phyloP scores from a whole-genome alignment of 768 basidiomycete genomes.

The Lanmaoa rubissima region DNA sequence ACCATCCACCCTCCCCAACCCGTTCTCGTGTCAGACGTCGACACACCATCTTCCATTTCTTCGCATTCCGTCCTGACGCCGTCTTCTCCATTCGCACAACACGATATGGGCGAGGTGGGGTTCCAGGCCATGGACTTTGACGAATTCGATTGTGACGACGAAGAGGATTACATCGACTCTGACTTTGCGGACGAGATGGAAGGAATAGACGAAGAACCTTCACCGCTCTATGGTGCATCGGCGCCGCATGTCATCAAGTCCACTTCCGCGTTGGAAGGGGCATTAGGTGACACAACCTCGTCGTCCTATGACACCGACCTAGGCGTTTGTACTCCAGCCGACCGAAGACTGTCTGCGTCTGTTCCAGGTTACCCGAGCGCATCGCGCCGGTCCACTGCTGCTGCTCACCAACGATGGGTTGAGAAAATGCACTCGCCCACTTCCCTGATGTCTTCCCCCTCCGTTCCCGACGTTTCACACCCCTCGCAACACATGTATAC shows the following conservation, averaged over 20 bases:
- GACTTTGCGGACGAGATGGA: slow-evolving; percentile 36
- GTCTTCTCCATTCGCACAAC: slow-evolving; percentile 28
- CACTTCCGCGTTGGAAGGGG: slow-evolving; percentile 33
- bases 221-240: slow-evolving; percentile 22
- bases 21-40: slow-evolving; percentile 24
- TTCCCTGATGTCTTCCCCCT: neutral
- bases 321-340: slow-evolving; percentile 17
- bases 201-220: slow-evolving; percentile 21
- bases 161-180: slow-evolving; percentile 30
- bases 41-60: slow-evolving; percentile 32
- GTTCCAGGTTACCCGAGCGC: slow-evolving; percentile 30
- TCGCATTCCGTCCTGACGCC: slow-evolving; percentile 34
- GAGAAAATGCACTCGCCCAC: slow-evolving; percentile 20
- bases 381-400: slow-evolving; percentile 18
- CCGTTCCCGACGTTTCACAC: slow-evolving; percentile 15
- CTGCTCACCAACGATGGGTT: slow-evolving; percentile 13
- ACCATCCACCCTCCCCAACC: slow-evolving; percentile 26
- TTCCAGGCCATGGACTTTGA: slow-evolving; percentile 28
- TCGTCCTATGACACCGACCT: slow-evolving; percentile 11
- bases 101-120: slow-evolving; percentile 8
- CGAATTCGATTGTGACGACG: slow-evolving; percentile 34
- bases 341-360: slow-evolving; percentile 32
- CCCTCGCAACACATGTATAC: slow-evolving; percentile 22
- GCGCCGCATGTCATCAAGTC: slow-evolving; percentile 28
- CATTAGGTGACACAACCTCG: slow-evolving; percentile 26